Base-by-base conservation (phyloP, 306 rosid species). In the Lathyrus aphaca region DNA sequence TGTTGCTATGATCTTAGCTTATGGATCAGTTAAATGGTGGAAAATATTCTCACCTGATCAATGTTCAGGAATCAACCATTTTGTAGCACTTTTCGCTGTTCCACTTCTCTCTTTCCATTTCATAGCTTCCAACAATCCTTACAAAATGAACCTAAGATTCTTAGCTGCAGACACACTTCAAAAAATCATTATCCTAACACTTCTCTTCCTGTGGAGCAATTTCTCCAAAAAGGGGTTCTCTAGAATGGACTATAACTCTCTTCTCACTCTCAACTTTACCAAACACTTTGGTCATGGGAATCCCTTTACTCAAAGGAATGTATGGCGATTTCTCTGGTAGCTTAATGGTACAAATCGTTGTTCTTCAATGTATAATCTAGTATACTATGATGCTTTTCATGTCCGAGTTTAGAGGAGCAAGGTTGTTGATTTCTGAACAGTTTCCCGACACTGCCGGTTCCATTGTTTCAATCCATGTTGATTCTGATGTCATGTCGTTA, bases 41-140 rank as follows among this genome's bases (percentile, higher is more conserved):
- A n/a, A n/a, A n/a, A n/a, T n/a, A n/a, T n/a, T n/a, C n/a, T n/a
- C n/a, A n/a, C n/a, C n/a, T 0, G 98, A 92, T 50, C 98, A 93
- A 44, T 93, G 98, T 67, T 88, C 98, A 38, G 98, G 98, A 12
- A 93, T 93, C 74, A 93, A 93, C 80, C 86, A 97, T 1, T 93
- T 93, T 30, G 98, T 93, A 0, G 96, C 98, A n/a, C 85, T 90
- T 0, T 90, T 93, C 60, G 98, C 98, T 3, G 98, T 93, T 11
- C 98, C 98, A 0, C 86, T 93, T 0, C 93, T 93, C 3, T 93
- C 98, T 14, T 93, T 93, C 76, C 96, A 90, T 62, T 93, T 93
- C 86, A 93, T 93, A 50, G 86, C 98, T 25, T 74, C 83, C 23
- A 92, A 92, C 80, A 77, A 92, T 50, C 96, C 96, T 3, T 93